These are phyloP conservation scores for Penicillium palitans DNA, from an alignment of 2,329 filamentous ascomycete species.

Conservation along the genomic window DNA sequence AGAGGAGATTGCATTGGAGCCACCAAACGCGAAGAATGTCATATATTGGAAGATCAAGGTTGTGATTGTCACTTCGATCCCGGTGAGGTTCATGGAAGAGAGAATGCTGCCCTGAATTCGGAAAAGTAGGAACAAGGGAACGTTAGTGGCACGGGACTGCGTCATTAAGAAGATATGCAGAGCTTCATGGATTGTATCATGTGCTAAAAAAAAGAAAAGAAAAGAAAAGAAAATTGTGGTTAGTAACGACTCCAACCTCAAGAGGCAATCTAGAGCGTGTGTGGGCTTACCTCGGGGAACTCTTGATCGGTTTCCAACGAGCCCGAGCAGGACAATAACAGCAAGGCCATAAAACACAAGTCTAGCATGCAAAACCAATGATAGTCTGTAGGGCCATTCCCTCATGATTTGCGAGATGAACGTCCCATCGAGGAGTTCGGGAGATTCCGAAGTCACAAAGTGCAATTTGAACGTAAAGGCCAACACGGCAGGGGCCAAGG, in stretches of 20 bases:
- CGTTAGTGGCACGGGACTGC: constrained; percentile 80
- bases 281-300: constrained; percentile 20
- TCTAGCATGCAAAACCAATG: constrained; percentile 53
- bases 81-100: constrained; percentile 41
- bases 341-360: constrained; percentile 51
- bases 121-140: constrained; percentile 80
- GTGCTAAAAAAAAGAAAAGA: constrained; percentile 20
- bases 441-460: constrained; percentile 84
- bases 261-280: neutral
- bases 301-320: constrained; percentile 17
- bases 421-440: constrained; percentile 65
- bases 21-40: constrained; percentile 86
- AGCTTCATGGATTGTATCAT: constrained; percentile 58
- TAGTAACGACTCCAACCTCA: constrained; percentile 6
- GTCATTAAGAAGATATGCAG: constrained; percentile 79
- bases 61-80: constrained; percentile 65
- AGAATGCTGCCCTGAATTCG: constrained; percentile 60
- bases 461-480: constrained; percentile 84
- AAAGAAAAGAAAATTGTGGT: constrained; percentile 15
- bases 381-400: constrained; percentile 38
- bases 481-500: constrained; percentile 49
- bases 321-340: constrained; percentile 32
- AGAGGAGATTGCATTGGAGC: constrained; percentile 93
- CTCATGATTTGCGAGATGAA: constrained; percentile 38
- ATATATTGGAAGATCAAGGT: constrained; percentile 75